Evolutionary conservation across 1,284 basidiomycete genomes (phyloP), one percentile per base, ranked within the genome.

Genomic region (Leccinum cinnamomeum): DNA sequence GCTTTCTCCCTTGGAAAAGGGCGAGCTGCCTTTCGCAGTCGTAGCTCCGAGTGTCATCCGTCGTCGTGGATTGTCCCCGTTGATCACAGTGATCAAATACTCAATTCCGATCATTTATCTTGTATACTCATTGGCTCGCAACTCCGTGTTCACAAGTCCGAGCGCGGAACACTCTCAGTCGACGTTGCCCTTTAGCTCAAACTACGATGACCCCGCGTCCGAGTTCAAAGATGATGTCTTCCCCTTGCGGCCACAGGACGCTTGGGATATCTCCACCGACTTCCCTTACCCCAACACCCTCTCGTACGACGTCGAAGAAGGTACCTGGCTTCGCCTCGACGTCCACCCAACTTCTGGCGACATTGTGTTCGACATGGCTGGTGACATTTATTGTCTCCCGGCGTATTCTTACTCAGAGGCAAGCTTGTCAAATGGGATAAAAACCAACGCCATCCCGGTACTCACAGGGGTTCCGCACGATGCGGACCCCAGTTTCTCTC

Each of bases 241-340:
- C 79, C 89, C 89, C 28, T 73, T 89, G 28, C 85, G 86, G 46
- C 77, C 79, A 57, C 86, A 83, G 60, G 84, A 83, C 3, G 78
- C 83, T 25, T 91, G 89, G 88, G 89, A 91, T 68, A 90, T 91
- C 63, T 90, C 89, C 18, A 89, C 87, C n/a, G 85, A 90, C 75
- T 89, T 84, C 68, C 79, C 82, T n/a, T 84, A 84, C 73, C 85
- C 87, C 1, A 84, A 88, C 30, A 76, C 75, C 23, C 76, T 89
- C n/a, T 80, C 83, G 61, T 90, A 87, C 70, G 83, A 89, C 58
- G 88, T 90, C 18, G 77, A 80, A 39, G 87, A 90, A 68, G 89
- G 89, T 8, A 90, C 88, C 35, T 90, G 88, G 88, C 75, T 90
- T 57, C 81, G 88, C 12, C 81, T 90, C 35, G 88, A 90, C 68